These are phyloP conservation scores for Canavalia gladiata DNA, from an alignment of 306 rosid species.

Conservation along the genomic window DNA sequence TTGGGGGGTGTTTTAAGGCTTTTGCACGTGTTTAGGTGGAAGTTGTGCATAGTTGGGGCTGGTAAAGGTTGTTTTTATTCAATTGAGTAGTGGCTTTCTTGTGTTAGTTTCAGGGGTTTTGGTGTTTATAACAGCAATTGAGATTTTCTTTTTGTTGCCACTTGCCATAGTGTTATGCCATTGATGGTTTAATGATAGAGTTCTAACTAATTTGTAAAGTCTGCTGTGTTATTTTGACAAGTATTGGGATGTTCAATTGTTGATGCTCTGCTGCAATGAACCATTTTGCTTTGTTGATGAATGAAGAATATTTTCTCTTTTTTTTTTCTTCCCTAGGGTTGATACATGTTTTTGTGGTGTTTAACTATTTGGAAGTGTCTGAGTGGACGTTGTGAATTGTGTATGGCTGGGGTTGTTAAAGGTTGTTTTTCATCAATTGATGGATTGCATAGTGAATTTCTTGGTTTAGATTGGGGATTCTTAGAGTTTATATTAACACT, in stretches of 20 bases:
- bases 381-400: slow-evolving; percentile 58
- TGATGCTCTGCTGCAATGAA: not conserved
- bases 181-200: not conserved
- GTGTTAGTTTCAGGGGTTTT: slow-evolving; percentile 13
- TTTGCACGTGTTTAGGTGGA: not conserved
- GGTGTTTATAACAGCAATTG: not conserved
- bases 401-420: not conserved
- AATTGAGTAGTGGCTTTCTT: slow-evolving; percentile 33
- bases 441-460: not conserved
- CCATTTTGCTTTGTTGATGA: not conserved
- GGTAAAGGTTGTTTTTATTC: not conserved
- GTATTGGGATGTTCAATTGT: not conserved
- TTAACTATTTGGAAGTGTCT: too few species aligned
- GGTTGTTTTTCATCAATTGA: not conserved
- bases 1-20: not conserved
- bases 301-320: not conserved
- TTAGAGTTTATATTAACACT: not conserved
- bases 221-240: not conserved
- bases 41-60: slow-evolving; percentile 58
- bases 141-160: slow-evolving; percentile 28
- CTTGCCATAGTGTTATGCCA: slow-evolving; percentile 8
- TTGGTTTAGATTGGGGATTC: not conserved
- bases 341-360: too few species aligned
- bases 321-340: too few species aligned
- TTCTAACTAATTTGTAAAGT: not conserved